Base-by-base conservation (phyloP, 2,329 filamentous ascomycete genomes). In the Corniculantispora saksenae region DNA sequence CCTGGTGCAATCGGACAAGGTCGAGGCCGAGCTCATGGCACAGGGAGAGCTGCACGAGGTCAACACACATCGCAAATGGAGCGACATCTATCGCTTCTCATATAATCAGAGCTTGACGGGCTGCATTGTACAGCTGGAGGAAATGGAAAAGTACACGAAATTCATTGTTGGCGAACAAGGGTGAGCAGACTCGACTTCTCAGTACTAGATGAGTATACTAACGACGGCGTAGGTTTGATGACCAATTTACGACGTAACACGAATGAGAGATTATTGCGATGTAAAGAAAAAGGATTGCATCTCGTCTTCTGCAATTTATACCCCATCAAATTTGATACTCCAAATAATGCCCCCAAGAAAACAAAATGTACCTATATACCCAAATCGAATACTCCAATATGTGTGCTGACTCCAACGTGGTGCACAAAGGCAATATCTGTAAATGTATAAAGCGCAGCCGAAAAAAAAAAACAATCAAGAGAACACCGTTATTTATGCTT, bases 141-240 rank as follows among this genome's bases (percentile, higher is more conserved):
- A 83, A 65, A 72, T 88, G 55, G 82, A 86, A 70, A 82, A 78
- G 66, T 86, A 82, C 66, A 86, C 84, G 2, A 88, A 86, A 72
- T 79, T 82, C 55, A 85, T 88, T 67, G 81, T 84, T 40, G 85
- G 86, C 17, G 84, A 87, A 71, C 80, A 82, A 69, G 79, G 80
- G 77, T 82, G 69, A 69, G 74, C 63, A 32, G 4, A 21, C 38
- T n/a, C 19, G 3, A 27, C 1, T n/a, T n/a, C 57, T 43, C 17
- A 25, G 13, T 32, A 38, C n/a, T 32, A 25, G n/a, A 50, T 13
- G 12, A n/a, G 5, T 48, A n/a, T 53, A 40, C 57, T 61, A 38
- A 65, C 38, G n/a, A 19, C 23, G 23, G 27, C 21, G 38, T 35
- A 67, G 64, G 40, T 66, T 66, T 23, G 64, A 62, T 47, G 64